Evolutionary conservation across 441 rosid genomes (phyloP).

Genomic region (Gossypium davidsonii): DNA sequence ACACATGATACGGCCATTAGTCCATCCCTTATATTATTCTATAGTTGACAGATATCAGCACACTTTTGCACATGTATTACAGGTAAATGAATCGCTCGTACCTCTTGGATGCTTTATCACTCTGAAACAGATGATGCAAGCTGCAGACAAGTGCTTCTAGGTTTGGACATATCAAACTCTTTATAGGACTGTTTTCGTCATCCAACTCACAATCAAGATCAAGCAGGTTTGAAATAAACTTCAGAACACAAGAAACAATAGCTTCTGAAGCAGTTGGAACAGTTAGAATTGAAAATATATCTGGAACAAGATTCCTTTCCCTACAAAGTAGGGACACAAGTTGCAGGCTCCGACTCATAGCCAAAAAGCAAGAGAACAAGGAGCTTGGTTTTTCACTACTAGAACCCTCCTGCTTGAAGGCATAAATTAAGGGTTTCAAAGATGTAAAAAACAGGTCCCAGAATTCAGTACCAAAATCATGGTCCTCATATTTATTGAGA

Average conservation of each 20-base stretch:
- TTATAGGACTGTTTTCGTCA: constrained; percentile 39
- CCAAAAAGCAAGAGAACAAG: constrained; percentile 79
- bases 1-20: neutral
- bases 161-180: constrained; percentile 50
- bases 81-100: constrained; percentile 21
- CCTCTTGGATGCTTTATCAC: constrained; percentile 60
- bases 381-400: constrained; percentile 96
- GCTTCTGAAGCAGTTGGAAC: constrained; percentile 76
- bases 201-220: constrained; percentile 55
- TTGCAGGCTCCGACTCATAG: constrained; percentile 76
- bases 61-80: neutral
- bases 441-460: constrained; percentile 87
- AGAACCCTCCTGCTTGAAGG: constrained; percentile 87
- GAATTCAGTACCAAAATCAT: constrained; percentile 64
- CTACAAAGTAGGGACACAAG: constrained; percentile 56
- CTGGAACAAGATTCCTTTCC: constrained; percentile 67
- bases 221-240: constrained; percentile 77
- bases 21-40: neutral
- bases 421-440: constrained; percentile 60
- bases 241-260: constrained; percentile 55
- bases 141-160: constrained; percentile 55
- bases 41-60: neutral
- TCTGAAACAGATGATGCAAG: constrained; percentile 64
- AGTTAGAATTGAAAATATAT: constrained; percentile 72
- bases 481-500: constrained; percentile 77